These are phyloP conservation scores for Ophiosphaerella narmari DNA, from an alignment of 2,329 filamentous ascomycete genomes.

Conservation along the genomic window DNA sequence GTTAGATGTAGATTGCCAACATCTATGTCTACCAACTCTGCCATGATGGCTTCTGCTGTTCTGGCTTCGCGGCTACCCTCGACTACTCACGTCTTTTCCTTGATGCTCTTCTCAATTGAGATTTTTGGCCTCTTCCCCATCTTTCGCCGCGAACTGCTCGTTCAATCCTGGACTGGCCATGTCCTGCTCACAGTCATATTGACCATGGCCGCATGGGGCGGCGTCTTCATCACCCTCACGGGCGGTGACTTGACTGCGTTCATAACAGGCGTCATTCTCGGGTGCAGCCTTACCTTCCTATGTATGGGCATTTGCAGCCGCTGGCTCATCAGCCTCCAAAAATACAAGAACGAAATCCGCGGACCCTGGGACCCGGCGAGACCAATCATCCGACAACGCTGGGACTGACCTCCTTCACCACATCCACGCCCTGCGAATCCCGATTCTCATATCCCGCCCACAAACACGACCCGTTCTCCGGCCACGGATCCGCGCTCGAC, in stretches of 20 bases:
- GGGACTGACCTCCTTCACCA: constrained; percentile 47
- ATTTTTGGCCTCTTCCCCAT: constrained; percentile 98
- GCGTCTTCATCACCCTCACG: constrained; percentile 67
- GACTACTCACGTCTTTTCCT: constrained; percentile 90
- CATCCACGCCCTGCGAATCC: constrained; percentile 19
- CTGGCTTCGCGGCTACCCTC: constrained; percentile 86
- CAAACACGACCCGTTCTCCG: constrained; percentile 37
- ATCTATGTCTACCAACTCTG: constrained; percentile 89
- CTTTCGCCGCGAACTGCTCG: constrained; percentile 84
- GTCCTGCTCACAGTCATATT: constrained; percentile 74
- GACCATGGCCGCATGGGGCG: constrained; percentile 78
- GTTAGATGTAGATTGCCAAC: constrained; percentile 64
- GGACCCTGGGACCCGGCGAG: constrained; percentile 97
- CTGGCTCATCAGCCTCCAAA: constrained; percentile 96
- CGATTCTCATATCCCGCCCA: constrained; percentile 33
- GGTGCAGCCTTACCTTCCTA: constrained; percentile 72
- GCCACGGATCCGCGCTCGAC: constrained; percentile 28
- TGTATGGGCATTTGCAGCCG: constrained; percentile 93
- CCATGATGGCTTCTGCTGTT: constrained; percentile 94
- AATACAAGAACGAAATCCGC: constrained; percentile 99
- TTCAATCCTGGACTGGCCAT: constrained; percentile 82
- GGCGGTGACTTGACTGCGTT: constrained; percentile 60
- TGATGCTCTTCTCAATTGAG: constrained; percentile 95
- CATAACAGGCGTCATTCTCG: constrained; percentile 75
- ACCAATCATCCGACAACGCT: constrained; percentile 77